Base-by-base conservation (phyloP, 495 filamentous ascomycete species). In the Daldinia decipiens region DNA sequence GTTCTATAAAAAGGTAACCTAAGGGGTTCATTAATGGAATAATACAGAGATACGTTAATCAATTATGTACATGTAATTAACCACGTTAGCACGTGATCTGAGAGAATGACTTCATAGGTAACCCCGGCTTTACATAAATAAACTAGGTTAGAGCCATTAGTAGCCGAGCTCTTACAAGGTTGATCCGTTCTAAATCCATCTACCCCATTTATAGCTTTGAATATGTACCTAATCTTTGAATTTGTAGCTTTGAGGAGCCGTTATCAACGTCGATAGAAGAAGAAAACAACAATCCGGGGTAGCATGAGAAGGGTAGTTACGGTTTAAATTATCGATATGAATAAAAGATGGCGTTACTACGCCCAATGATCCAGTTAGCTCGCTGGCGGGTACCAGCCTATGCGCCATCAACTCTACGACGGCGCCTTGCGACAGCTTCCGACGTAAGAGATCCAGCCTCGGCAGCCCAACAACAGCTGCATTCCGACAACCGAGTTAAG, bases 401-500 rank as follows among this genome's bases (percentile, higher is more conserved):
- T 36, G 27, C 36, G n/a, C 50, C 45, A 21, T 24, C 36, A 54
- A 53, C 54, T 64, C 52, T 51, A 17, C 76, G 59, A 64, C 76
- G 80, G 36, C 60, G 77, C 17, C 81, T 79, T 47, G 81, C 82
- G 57, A 82, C 81, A 62, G 80, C 79, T 17, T 73, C 79, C 19
- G 75, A 78, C 51, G 57, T 72, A 6, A 65, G 51, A 62, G 55
- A 67, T 47, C 69, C 67, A 17, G 45, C 31, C 5, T 64, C 54
- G 7, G 59, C 59, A 39, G 39, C 64, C n/a, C 62, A 65, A 27
- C 68, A 70, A 59, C 78, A 76, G 26, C 72, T 52, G 21, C 72
- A 73, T 40, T 64, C 78, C 58, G 85, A 81, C 77, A 86, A 80
- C 78, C 84, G 67, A 77, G 87, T 88, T 56, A 83, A 81, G 60